A percentile compares a stretch with the other conserved stretches of the same genome.
phyloP scores from a whole-genome alignment of 805 yeast genomes.

The Clavispora fructus region DNA sequence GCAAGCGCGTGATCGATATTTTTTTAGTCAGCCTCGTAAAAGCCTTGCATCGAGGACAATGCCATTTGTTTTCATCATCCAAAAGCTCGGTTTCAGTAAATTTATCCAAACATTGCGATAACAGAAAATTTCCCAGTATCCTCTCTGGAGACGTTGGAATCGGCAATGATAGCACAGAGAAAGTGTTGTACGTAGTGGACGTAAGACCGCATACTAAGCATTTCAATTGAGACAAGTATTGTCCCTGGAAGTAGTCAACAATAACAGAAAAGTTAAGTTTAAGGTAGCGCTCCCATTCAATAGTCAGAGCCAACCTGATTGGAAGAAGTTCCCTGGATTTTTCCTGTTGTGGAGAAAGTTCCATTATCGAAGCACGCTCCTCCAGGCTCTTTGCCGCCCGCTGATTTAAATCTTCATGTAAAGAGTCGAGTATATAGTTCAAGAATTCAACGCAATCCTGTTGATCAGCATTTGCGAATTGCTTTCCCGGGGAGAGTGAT shows the following conservation, averaged over 20 bases:
- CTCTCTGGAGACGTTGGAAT: constrained; percentile 44
- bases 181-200: constrained; percentile 83
- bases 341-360: constrained; percentile 58
- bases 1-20: constrained; percentile 70
- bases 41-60: constrained; percentile 68
- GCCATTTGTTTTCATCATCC: constrained; percentile 79
- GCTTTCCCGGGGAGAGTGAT: constrained; percentile 49
- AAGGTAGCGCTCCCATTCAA: constrained; percentile 89
- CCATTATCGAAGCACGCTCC: constrained; percentile 39
- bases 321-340: constrained; percentile 65
- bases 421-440: constrained; percentile 64
- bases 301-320: constrained; percentile 73
- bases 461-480: constrained; percentile 65
- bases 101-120: constrained; percentile 68
- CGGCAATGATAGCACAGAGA: constrained; percentile 74
- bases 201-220: constrained; percentile 71
- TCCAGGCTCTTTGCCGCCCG: constrained; percentile 30
- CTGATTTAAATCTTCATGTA: constrained; percentile 83
- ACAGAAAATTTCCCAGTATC: constrained; percentile 17
- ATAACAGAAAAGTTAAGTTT: constrained; percentile 73
- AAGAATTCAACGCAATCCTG: constrained; percentile 85
- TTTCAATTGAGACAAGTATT: constrained; percentile 69
- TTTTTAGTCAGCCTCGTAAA: constrained; percentile 63
- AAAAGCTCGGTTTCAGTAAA: constrained; percentile 72
- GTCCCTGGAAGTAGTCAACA: constrained; percentile 85